These are phyloP conservation scores for Neurospora cerealis DNA, from an alignment of 495 filamentous ascomycete genomes.

Conservation along the genomic window DNA sequence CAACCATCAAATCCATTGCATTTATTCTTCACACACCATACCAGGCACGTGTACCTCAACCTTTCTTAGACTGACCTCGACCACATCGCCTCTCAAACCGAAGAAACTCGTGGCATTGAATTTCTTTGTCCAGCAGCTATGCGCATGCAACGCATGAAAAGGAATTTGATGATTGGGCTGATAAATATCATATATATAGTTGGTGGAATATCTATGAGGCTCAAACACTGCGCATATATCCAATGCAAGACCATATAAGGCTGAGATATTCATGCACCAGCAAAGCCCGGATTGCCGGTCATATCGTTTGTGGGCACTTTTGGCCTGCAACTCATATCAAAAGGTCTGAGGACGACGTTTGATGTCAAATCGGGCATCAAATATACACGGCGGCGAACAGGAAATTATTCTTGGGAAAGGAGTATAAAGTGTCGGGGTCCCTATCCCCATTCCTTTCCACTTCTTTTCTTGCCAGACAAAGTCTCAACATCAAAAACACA, in stretches of 20 bases:
- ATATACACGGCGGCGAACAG: not conserved
- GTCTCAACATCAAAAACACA: not conserved
- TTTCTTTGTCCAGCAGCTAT: not conserved
- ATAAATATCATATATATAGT: not conserved
- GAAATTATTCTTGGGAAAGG: not conserved
- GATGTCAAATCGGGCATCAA: not conserved
- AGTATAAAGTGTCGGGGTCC: not conserved
- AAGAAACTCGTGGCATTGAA: not conserved
- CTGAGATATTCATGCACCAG: not conserved
- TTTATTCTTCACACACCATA: not conserved
- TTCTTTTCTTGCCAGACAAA: not conserved
- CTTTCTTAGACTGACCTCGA: too few relatives aligned
- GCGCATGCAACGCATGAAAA: not conserved
- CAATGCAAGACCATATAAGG: not conserved
- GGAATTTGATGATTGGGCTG: not conserved
- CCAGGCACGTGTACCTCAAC: too few relatives aligned
- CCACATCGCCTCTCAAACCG: not conserved
- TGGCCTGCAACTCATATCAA: accelerated
- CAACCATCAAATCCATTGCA: not conserved
- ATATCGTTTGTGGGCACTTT: not conserved
- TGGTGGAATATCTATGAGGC: not conserved
- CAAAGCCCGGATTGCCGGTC: not conserved
- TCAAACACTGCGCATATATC: not conserved
- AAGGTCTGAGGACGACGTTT: not conserved
- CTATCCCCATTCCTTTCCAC: not conserved